These are phyloP conservation scores for Spathaspora sp. DNA, from an alignment of 1,139 yeast species.

Conservation along the genomic window DNA sequence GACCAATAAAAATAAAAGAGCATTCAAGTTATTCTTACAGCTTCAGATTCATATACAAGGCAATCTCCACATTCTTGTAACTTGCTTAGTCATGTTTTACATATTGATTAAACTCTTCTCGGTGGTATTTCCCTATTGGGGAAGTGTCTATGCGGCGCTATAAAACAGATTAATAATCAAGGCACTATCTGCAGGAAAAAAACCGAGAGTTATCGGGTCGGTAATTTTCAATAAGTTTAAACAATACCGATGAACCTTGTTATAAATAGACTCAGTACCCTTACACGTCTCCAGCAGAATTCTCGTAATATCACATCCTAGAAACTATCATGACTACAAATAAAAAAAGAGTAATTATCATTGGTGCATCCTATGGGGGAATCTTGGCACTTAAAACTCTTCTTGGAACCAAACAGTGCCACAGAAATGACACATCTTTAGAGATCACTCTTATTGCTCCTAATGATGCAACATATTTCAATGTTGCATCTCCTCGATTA, in stretches of 20 bases:
- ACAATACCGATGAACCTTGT: not conserved
- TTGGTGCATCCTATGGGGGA: conserved; percentile 39
- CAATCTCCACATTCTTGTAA: too few species aligned
- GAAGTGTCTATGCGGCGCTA: too few species aligned
- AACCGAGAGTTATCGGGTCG: conserved; percentile 1
- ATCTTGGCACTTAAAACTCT: conserved; percentile 23
- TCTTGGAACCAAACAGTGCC: conserved; percentile 5
- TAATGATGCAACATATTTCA: conserved; percentile 19
- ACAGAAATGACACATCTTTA: not conserved
- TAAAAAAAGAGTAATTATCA: conserved; percentile 22
- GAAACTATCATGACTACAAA: conserved; percentile 1
- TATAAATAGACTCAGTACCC: too few species aligned
- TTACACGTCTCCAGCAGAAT: not conserved
- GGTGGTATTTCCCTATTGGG: too few species aligned
- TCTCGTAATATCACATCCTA: not conserved
- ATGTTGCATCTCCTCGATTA: conserved; percentile 32
- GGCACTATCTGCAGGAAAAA: not conserved
- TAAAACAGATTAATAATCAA: too few species aligned
- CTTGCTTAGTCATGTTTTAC: too few species aligned
- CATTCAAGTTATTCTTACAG: too few species aligned
- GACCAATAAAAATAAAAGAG: too few species aligned
- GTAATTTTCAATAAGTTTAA: not conserved
- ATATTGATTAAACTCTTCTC: too few species aligned
- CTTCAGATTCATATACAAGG: too few species aligned
- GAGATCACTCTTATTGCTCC: conserved; percentile 18